Percentiles rank a stretch among this genome's conserved stretches.
Conservation (phyloP, 176 grass and related monocot species). For the Chrysopogon serrulatus region DNA sequence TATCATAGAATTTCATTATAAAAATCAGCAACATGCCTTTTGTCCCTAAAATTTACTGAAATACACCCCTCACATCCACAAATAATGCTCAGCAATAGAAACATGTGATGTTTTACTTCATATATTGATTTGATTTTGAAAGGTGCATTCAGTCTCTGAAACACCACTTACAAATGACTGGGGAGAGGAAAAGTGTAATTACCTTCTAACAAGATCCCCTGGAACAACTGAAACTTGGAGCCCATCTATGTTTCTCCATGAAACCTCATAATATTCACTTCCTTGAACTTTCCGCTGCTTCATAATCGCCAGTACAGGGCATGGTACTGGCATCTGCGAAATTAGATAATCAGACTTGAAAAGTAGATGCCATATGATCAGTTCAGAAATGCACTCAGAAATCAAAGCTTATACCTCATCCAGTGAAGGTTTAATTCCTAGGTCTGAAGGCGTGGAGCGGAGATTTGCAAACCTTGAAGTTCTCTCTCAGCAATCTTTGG, state of each 20-base stretch:
- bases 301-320: conserved; percentile 59
- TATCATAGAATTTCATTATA: too few species aligned
- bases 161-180: background rate
- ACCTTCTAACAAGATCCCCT: conserved; percentile 73
- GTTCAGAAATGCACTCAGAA: background rate
- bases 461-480: conserved; percentile 77
- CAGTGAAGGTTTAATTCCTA: conserved; percentile 40
- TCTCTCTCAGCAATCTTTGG: conserved; percentile 97
- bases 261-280: conserved; percentile 77
- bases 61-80: background rate
- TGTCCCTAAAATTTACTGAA: background rate
- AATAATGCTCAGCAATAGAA: background rate
- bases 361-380: background rate
- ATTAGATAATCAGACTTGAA: conserved; percentile 29
- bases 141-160: background rate
- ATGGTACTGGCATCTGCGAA: conserved; percentile 76
- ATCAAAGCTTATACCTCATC: conserved; percentile 30
- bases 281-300: conserved; percentile 84
- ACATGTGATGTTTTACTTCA: background rate
- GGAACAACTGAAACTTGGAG: conserved; percentile 64
- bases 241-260: conserved; percentile 66
- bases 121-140: background rate
- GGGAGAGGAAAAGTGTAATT: conserved; percentile 17
- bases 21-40: background rate
- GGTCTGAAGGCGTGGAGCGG: conserved; percentile 47